Evolutionary conservation across 768 basidiomycete genomes (phyloP).

Genomic region (Dendrothele bispora): DNA sequence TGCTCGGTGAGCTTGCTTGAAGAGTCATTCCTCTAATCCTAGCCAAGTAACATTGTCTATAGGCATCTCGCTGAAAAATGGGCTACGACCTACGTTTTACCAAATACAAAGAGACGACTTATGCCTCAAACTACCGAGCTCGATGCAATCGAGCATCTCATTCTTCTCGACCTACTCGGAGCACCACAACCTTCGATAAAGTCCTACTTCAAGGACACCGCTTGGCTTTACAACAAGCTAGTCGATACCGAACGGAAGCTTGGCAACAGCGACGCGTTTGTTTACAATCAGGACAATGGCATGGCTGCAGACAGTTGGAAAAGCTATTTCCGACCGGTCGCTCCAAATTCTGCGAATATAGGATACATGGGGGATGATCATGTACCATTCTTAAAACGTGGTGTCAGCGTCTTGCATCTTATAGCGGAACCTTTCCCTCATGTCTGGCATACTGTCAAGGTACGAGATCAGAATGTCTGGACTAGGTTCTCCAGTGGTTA

Average conservation of each 20-base stretch:
- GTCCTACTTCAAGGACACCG: conserved; percentile 85
- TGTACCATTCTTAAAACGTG: conserved; percentile 78
- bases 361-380: conserved; percentile 91
- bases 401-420: conserved; percentile 87
- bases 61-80: conserved; percentile 91
- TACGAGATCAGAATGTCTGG: no score
- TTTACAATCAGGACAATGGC: conserved; percentile 39
- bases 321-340: conserved; percentile 69
- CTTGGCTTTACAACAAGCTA: conserved; percentile 89
- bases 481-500: background rate
- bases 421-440: conserved; percentile 87
- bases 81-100: conserved; percentile 64
- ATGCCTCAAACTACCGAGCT: conserved; percentile 64
- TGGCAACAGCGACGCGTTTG: conserved; percentile 62
- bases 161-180: conserved; percentile 92
- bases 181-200: conserved; percentile 70
- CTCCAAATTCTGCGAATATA: conserved; percentile 32
- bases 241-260: conserved; percentile 70
- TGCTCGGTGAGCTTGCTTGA: conserved; percentile 68
- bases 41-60: conserved; percentile 1
- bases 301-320: conserved; percentile 51
- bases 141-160: conserved; percentile 81
- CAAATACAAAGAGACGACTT: conserved; percentile 56
- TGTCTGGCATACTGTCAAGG: conserved; percentile 85
- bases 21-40: no score